Percentiles rank a stretch among this genome's conserved stretches.
phyloP scores from a whole-genome alignment of 805 yeast genomes.

The Saturnispora diversa region DNA sequence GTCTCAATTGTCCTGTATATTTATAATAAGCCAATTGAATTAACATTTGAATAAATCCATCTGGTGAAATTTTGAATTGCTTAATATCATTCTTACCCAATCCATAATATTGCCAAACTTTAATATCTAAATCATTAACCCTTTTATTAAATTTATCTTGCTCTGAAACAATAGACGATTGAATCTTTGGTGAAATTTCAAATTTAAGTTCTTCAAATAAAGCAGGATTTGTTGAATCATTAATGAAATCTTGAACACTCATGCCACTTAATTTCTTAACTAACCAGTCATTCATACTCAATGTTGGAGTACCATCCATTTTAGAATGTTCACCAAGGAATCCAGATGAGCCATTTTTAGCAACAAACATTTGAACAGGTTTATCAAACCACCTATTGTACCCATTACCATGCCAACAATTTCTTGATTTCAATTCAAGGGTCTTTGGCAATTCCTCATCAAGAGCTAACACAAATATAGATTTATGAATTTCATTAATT shows the following conservation, averaged over 20 bases:
- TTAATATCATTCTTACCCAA: slow-evolving; percentile 84
- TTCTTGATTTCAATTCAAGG: slow-evolving; percentile 73
- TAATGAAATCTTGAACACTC: slow-evolving; percentile 16
- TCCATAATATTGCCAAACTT: slow-evolving; percentile 72
- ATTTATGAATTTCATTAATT: slow-evolving; percentile 59
- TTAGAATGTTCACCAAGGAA: slow-evolving; percentile 94
- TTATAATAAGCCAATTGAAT: slow-evolving; percentile 88
- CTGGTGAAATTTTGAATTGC: slow-evolving; percentile 81
- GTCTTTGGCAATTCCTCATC: slow-evolving; percentile 70
- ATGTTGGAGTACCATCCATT: slow-evolving; percentile 97
- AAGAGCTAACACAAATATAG: slow-evolving; percentile 74
- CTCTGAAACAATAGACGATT: slow-evolving; percentile 48
- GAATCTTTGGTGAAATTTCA: slow-evolving; percentile 47
- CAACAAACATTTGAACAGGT: slow-evolving; percentile 76
- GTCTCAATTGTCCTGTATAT: slow-evolving; percentile 68
- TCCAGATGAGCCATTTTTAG: slow-evolving; percentile 81
- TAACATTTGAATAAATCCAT: slow-evolving; percentile 84
- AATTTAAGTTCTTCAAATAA: slow-evolving; percentile 37
- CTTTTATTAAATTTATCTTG: slow-evolving; percentile 45
- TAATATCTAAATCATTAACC: slow-evolving; percentile 59
- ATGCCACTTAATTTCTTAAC: slow-evolving; percentile 46
- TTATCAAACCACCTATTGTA: slow-evolving; percentile 89
- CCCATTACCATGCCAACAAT: slow-evolving; percentile 95
- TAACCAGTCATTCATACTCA: slow-evolving; percentile 74
- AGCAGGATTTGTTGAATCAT: neutral